A percentile compares a stretch with the other conserved stretches of the same genome.
These are phyloP conservation scores for Hymenoscyphus albidus DNA, from an alignment of 2,329 filamentous ascomycete species.

Conservation along the genomic window DNA sequence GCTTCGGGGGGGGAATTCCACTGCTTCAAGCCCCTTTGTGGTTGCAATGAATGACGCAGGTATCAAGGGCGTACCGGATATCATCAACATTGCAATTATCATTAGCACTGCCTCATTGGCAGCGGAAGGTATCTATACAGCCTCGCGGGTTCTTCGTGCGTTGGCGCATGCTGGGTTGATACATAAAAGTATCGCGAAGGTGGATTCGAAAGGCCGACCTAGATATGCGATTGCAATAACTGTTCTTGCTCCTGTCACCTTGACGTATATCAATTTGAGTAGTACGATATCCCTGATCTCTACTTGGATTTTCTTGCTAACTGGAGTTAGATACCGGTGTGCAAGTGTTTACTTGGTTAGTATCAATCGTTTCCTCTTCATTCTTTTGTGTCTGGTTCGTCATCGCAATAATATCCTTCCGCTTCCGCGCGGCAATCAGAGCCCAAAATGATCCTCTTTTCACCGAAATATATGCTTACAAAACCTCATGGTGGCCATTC, in stretches of 20 bases:
- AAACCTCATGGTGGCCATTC: slow-evolving; percentile 14
- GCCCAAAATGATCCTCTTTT: slow-evolving; percentile 38
- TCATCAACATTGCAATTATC: slow-evolving; percentile 21
- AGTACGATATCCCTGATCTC: neutral
- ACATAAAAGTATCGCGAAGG: slow-evolving; percentile 16
- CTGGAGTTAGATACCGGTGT: slow-evolving; percentile 8
- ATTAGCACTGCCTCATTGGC: slow-evolving; percentile 16
- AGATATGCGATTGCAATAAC: slow-evolving; percentile 15
- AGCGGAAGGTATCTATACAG: slow-evolving; percentile 25
- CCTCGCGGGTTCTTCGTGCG: slow-evolving; percentile 25
- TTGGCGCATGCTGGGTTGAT: slow-evolving; percentile 21
- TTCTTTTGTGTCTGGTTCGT: slow-evolving; percentile 46
- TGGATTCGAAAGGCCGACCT: slow-evolving; percentile 15
- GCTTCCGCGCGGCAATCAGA: slow-evolving; percentile 55
- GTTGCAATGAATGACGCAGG: slow-evolving; percentile 19
- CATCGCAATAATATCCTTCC: slow-evolving; percentile 58
- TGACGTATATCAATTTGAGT: slow-evolving; percentile 19
- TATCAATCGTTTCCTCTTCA: slow-evolving; percentile 14
- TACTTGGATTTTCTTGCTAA: neutral
- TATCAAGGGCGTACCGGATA: slow-evolving; percentile 19
- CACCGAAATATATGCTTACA: slow-evolving; percentile 13
- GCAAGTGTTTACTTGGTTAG: slow-evolving; percentile 20
- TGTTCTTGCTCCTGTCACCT: slow-evolving; percentile 8
- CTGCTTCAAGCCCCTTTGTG: slow-evolving; percentile 24
- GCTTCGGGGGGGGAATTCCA: slow-evolving; percentile 18